Evolutionary conservation across 169 alveolate genomes (phyloP), one percentile per base, ranked within the genome.

Genomic region (Cyclospora cayetanensis): DNA sequence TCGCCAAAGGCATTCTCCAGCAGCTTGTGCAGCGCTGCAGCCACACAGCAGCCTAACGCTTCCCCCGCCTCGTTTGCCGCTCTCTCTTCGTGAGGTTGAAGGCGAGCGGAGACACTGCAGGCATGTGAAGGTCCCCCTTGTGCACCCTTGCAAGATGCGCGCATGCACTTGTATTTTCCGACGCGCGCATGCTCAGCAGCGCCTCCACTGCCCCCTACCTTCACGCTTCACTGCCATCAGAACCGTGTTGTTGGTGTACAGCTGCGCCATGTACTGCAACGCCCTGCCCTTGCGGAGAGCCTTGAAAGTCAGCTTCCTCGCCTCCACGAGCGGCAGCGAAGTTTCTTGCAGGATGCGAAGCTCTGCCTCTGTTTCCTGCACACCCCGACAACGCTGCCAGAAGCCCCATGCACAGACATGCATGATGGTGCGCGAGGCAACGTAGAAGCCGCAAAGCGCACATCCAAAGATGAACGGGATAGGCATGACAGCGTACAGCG

Each of bases 261-360:
- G 93, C n/a, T 89, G 89, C 7, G 87, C 89, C 52, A 89, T 80
- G 52, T 82, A 89, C 90, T 89, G 87, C 31, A 89, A 82, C 46
- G 93, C 93, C 55, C 93, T 65, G 18, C 93, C 93, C 63, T 89
- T 89, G 29, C 93, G 89, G 68, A 89, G 60, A 1, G 93, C 93
- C 60, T 89, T 89, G 65, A 72, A 89, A 25, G 93, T 89, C 90
- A 89, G 65, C 70, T 89, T 89, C 52, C 93, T 42, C 82, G 93
- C 93, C 60, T 89, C 93, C 20, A 35, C 55, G 31, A 89, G 65
- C n/a, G 93, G 93, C 55, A 89, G 76, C 0, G 93, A 74, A 25
- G 89, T 53, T 22, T 80, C 88, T 74, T 89, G 89, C 80, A 89
- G 70, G 15, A 39, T 7, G 15, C 84, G 79, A 39, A 89, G 79